Evolutionary conservation across 1,284 basidiomycete genomes (phyloP).

Genomic region (Flammula alnicola): DNA sequence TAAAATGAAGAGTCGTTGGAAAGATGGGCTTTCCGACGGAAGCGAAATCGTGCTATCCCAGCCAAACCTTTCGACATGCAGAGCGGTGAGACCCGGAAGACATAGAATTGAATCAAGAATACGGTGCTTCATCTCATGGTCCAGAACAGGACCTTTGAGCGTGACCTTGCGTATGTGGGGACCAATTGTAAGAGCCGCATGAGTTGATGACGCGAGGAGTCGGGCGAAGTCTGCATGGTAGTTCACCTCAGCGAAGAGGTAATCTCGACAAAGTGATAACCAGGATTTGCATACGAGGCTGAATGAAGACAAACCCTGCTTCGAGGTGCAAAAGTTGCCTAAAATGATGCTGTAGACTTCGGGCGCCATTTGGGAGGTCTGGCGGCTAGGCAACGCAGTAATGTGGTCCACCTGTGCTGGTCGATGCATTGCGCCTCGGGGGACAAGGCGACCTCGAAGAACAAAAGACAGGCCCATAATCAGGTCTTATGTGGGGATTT

Average conservation of each 20-base stretch:
- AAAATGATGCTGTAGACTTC: constrained; percentile 31
- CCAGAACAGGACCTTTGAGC: constrained; percentile 26
- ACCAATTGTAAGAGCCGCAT: constrained; percentile 27
- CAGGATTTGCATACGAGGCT: constrained; percentile 34
- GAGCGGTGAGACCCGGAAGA: constrained; percentile 26
- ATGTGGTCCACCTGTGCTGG: constrained; percentile 2
- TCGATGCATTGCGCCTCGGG: no score
- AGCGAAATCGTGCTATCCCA: constrained; percentile 19
- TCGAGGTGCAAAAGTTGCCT: constrained; percentile 23
- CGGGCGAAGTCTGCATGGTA: constrained; percentile 27
- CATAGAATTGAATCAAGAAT: constrained; percentile 5
- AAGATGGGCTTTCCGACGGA: constrained; percentile 20
- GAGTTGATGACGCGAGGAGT: constrained; percentile 29
- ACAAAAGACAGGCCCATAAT: no score
- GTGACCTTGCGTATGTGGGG: constrained; percentile 33
- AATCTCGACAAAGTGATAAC: constrained; percentile 31
- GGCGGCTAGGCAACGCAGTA: constrained; percentile 6
- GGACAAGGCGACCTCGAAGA: no score
- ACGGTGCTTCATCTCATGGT: background rate
- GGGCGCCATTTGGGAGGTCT: constrained; percentile 29
- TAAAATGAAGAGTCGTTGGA: constrained; percentile 27
- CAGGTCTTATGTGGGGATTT: background rate
- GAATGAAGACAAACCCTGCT: constrained; percentile 24
- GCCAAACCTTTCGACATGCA: constrained; percentile 32
- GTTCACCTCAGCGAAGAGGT: constrained; percentile 32